Evolutionary conservation across 164 flowering plant species (phyloP), one percentile per base, ranked within the genome.

Genomic region (Liriodendron chinense): DNA sequence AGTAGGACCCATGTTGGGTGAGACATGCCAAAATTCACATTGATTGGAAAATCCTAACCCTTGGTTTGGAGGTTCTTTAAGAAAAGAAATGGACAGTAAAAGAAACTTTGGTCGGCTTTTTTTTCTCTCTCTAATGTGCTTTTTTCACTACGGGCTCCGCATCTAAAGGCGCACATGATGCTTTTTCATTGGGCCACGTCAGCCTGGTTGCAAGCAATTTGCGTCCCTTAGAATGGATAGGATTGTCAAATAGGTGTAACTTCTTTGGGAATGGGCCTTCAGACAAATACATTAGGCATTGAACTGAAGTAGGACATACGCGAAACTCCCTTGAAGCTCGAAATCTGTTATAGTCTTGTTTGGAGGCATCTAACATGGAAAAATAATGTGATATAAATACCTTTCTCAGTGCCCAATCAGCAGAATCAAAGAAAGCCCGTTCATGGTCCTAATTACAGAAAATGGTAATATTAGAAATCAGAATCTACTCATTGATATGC

Each of bases 341-440:
- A 72, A 50, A 9, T 21, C 20, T 18, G 1, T 23, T 23, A 12
- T 67, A 49, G n/a, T 57, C 14, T 28, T 23, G 34, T 34, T 26
- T 25, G 22, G 34, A 25, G 16, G 20, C 69, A 13, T 26, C 26
- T 49, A n/a, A 12, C 25, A 34, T 4, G 64, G 43, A 66, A 9
- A 7, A 21, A 62, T 2, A 62, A 34, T 3, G 43, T 3, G 43
- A 63, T 47, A 16, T 14, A 47, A 47, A 56, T 82, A 88, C 92
- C 89, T 89, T 89, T 79, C 89, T 89, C 34, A 89, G 83, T 22
- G 92, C 92, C 92, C 92, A 89, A 78, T 89, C 92, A 72, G 92
- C 92, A 69, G 92, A 89, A 82, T 89, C 92, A 78, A 89, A 89
- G 78, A 78, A 89, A 56, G 92, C 90, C 57, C 88, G 88, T 76